Evolutionary conservation across 1,139 yeast genomes (phyloP).

Genomic region (Suhomyces yuchorum): DNA sequence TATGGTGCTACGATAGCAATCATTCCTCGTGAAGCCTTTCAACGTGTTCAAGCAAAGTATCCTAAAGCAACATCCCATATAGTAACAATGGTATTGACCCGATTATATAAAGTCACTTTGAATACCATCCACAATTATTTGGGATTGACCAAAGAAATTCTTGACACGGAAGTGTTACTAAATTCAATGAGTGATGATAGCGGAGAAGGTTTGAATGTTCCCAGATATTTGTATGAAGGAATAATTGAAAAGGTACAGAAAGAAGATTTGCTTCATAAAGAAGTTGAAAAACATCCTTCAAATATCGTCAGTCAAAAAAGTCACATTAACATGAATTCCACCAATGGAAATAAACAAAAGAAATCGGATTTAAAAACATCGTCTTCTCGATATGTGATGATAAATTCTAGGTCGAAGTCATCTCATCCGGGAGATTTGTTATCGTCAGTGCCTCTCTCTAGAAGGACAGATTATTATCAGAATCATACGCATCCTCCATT

Average conservation of each 20-base stretch:
- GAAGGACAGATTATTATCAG: slow-evolving; percentile 40
- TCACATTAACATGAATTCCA: not conserved
- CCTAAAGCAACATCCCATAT: slow-evolving; percentile 94
- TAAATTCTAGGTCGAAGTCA: slow-evolving; percentile 59
- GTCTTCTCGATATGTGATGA: slow-evolving; percentile 61
- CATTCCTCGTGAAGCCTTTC: slow-evolving; percentile 83
- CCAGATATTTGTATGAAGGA: slow-evolving; percentile 62
- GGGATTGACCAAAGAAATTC: slow-evolving; percentile 80
- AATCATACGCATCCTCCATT: slow-evolving; percentile 17
- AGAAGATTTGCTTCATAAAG: not conserved
- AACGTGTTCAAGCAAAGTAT: slow-evolving; percentile 67
- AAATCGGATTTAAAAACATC: slow-evolving; percentile 16
- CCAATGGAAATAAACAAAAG: not conserved
- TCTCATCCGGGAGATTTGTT: slow-evolving; percentile 82
- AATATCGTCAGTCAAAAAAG: slow-evolving; percentile 3
- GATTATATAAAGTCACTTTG: slow-evolving; percentile 86
- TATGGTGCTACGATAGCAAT: slow-evolving; percentile 82
- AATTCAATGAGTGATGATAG: slow-evolving; percentile 46
- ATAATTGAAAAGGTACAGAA: slow-evolving; percentile 48
- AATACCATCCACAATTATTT: slow-evolving; percentile 86
- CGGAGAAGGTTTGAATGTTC: slow-evolving; percentile 37
- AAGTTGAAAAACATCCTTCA: slow-evolving; percentile 6
- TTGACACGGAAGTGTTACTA: slow-evolving; percentile 71
- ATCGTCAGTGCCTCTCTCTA: slow-evolving; percentile 77
- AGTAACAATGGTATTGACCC: slow-evolving; percentile 85